phyloP scores from a whole-genome alignment of 2,329 filamentous ascomycete genomes.

The Phaeosphaeria sp. region DNA sequence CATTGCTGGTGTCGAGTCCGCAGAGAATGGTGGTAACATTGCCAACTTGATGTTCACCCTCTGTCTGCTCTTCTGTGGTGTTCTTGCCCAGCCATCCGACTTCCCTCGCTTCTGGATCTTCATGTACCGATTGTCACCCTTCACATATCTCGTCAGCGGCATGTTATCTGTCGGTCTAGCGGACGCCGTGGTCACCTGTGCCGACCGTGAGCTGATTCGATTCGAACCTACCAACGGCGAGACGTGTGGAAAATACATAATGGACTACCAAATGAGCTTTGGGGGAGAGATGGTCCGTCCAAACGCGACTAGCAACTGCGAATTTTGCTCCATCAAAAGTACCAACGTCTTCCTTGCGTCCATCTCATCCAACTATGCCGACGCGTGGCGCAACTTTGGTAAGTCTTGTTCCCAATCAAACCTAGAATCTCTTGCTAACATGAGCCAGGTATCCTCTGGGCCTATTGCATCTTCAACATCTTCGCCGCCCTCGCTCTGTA shows the following conservation, averaged over 20 bases:
- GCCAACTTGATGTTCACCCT: constrained; percentile 78
- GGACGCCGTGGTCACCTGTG: constrained; percentile 70
- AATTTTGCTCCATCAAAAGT: constrained; percentile 45
- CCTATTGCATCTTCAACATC: constrained; percentile 61
- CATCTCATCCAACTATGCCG: constrained; percentile 52
- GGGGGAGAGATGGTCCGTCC: constrained; percentile 50
- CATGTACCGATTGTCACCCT: constrained; percentile 82
- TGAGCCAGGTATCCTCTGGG: constrained; percentile 53
- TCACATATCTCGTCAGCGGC: constrained; percentile 80
- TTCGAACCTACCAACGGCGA: constrained; percentile 66
- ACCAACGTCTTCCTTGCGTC: constrained; percentile 53
- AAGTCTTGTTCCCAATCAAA: neutral
- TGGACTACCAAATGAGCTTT: constrained; percentile 29
- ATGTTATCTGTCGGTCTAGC: constrained; percentile 75
- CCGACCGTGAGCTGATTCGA: constrained; percentile 71
- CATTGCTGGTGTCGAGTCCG: constrained; percentile 76
- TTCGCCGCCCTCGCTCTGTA: constrained; percentile 59
- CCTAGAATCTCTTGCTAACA: neutral
- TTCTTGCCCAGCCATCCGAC: constrained; percentile 68
- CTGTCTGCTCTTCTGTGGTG: constrained; percentile 76
- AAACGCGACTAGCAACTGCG: constrained; percentile 50
- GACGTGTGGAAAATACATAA: constrained; percentile 51
- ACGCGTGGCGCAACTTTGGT: constrained; percentile 63
- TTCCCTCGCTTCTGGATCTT: constrained; percentile 83
- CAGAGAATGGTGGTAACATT: constrained; percentile 77